A percentile compares a stretch with the other conserved stretches of the same genome.
These are phyloP conservation scores for Hordeum pubiflorum DNA, from an alignment of 202 grass and related monocot species.

Conservation along the genomic window DNA sequence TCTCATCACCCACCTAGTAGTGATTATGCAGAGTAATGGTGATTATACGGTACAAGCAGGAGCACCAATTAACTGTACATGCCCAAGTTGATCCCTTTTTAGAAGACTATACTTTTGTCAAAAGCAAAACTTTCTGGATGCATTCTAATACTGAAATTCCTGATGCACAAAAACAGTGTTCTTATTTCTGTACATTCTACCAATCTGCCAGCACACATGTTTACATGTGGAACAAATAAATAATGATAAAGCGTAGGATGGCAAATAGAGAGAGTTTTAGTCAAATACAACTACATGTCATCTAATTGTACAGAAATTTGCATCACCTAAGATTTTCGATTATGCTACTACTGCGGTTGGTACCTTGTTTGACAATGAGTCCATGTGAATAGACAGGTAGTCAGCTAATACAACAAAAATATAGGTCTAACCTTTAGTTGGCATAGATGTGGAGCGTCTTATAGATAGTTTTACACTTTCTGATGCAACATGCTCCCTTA, in stretches of 20 bases:
- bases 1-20: neutral
- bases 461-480: neutral
- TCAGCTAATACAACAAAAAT: neutral
- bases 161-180: neutral
- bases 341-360: neutral
- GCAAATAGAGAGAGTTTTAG: neutral
- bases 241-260: neutral
- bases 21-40: neutral
- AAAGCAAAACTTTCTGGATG: neutral
- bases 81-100: neutral
- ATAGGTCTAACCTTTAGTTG: neutral
- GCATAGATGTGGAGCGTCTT: neutral
- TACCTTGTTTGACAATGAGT: neutral
- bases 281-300: neutral
- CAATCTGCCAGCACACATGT: neutral
- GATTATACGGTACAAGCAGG: neutral
- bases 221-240: neutral
- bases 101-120: neutral
- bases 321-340: neutral
- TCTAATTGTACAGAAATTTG: neutral
- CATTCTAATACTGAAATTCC: neutral
- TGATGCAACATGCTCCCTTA: neutral
- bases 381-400: neutral
- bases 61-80: neutral
- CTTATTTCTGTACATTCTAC: neutral